Conservation (phyloP, 208 protist genomes). For the Giardia muris region DNA sequence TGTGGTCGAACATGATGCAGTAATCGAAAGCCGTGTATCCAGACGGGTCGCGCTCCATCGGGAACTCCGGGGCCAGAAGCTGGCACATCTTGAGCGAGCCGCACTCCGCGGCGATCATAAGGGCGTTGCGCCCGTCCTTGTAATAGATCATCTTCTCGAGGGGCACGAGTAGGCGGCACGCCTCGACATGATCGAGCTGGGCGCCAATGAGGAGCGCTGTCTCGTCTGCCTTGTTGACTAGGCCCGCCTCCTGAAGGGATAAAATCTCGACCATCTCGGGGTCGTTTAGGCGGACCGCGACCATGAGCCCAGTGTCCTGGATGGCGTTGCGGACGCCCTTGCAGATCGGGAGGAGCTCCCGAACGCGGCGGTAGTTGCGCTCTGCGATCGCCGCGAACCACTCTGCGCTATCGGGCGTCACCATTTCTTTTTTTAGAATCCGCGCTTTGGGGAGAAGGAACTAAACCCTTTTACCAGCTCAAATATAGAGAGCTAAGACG, state of each 20-base stretch:
- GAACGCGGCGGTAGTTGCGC: neutral
- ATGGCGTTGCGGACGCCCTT: neutral
- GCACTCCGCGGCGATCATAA: neutral
- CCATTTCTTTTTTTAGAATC: neutral
- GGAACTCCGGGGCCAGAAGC: neutral
- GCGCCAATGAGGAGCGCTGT: neutral
- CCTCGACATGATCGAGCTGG: neutral
- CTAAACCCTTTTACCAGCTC: neutral
- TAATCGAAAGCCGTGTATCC: neutral
- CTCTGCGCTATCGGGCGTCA: neutral
- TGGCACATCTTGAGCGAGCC: neutral
- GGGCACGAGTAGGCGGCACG: neutral
- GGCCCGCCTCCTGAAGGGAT: neutral
- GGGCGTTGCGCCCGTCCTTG: constrained; percentile 1
- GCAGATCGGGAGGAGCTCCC: neutral
- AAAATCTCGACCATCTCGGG: neutral
- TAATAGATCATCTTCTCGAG: neutral
- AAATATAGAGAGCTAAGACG: neutral
- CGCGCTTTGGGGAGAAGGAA: neutral
- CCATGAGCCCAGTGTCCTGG: neutral
- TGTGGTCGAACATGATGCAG: neutral
- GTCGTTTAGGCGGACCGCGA: neutral
- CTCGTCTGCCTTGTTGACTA: neutral
- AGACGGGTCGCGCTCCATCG: neutral
- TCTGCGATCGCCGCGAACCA: neutral